These are phyloP conservation scores for Lathyrus tuberosus DNA, from an alignment of 306 rosid genomes.

Conservation along the genomic window DNA sequence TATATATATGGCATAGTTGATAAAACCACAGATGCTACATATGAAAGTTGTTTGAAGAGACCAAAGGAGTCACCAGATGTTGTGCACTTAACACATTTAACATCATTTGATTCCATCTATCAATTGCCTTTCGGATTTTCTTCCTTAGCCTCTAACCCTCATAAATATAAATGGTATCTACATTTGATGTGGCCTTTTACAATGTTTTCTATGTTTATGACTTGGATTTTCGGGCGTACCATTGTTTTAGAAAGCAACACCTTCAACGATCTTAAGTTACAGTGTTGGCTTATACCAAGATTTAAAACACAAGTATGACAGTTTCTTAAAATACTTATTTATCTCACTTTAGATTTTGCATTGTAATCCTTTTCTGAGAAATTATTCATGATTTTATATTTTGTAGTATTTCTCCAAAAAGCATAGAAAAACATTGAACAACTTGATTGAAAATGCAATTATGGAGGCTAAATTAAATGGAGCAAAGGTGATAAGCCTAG, in stretches of 20 bases:
- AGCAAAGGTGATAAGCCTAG: conserved; percentile 45
- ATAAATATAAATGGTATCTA: conserved; percentile 52
- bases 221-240: conserved; percentile 47
- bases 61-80: conserved; percentile 46
- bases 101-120: conserved; percentile 60
- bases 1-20: conserved; percentile 64
- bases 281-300: conserved; percentile 68
- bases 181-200: conserved; percentile 71
- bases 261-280: conserved; percentile 51
- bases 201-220: conserved; percentile 40
- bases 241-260: conserved; percentile 59
- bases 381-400: not conserved
- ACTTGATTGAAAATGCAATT: conserved; percentile 46
- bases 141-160: conserved; percentile 57
- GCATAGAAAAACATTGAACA: conserved; percentile 34
- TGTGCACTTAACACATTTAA: conserved; percentile 67
- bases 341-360: not conserved
- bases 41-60: conserved; percentile 47
- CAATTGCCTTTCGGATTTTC: conserved; percentile 60
- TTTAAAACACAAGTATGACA: conserved; percentile 59
- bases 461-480: conserved; percentile 42
- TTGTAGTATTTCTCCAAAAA: conserved; percentile 41
- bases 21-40: conserved; percentile 43
- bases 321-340: not conserved
- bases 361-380: not conserved